Conservation (phyloP, 2,329 filamentous ascomycete species). For the Calonectria multiphialidica region DNA sequence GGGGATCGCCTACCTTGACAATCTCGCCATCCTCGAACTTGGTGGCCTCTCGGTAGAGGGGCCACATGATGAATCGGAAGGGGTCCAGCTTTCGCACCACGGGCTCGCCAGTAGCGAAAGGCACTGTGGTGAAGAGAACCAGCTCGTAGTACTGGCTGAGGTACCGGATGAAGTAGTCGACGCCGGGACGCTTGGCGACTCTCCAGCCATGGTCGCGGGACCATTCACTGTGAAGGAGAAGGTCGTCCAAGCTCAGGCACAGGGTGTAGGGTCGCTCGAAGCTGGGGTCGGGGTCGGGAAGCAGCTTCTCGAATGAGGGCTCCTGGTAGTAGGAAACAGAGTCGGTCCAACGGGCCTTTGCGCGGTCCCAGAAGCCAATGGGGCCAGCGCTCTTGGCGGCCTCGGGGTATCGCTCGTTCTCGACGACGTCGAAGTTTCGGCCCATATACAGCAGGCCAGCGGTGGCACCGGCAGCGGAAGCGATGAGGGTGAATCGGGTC, state of each 20-base stretch:
- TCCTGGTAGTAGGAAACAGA: slow-evolving; percentile 95
- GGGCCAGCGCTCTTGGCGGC: slow-evolving; percentile 85
- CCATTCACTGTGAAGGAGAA: slow-evolving; percentile 97
- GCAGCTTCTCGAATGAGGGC: slow-evolving; percentile 91
- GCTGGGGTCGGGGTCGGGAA: slow-evolving; percentile 84
- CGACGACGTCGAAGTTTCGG: slow-evolving; percentile 88
- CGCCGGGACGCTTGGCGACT: slow-evolving; percentile 91
- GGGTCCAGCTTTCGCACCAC: slow-evolving; percentile 94
- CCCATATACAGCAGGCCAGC: slow-evolving; percentile 80
- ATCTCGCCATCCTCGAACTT: slow-evolving; percentile 97
- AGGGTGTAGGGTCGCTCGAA: slow-evolving; percentile 92
- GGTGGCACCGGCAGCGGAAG: slow-evolving; percentile 67
- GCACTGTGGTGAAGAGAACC: slow-evolving; percentile 93
- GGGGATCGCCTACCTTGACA: slow-evolving; percentile 78
- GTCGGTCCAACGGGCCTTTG: slow-evolving; percentile 79
- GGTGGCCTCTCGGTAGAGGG: slow-evolving; percentile 95
- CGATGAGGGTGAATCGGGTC: slow-evolving; percentile 79
- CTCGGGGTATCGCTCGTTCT: slow-evolving; percentile 76
- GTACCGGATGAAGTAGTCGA: slow-evolving; percentile 98
- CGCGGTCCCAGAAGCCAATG: slow-evolving; percentile 83
- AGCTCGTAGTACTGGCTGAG: slow-evolving; percentile 98
- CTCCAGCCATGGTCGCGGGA: slow-evolving; percentile 94
- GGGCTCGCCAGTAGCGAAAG: slow-evolving; percentile 86
- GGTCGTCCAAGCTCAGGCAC: slow-evolving; percentile 91
- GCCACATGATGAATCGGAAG: slow-evolving; percentile 95